phyloP scores from a whole-genome alignment of 345 rosid genomes.

The Lumnitzera littorea region DNA sequence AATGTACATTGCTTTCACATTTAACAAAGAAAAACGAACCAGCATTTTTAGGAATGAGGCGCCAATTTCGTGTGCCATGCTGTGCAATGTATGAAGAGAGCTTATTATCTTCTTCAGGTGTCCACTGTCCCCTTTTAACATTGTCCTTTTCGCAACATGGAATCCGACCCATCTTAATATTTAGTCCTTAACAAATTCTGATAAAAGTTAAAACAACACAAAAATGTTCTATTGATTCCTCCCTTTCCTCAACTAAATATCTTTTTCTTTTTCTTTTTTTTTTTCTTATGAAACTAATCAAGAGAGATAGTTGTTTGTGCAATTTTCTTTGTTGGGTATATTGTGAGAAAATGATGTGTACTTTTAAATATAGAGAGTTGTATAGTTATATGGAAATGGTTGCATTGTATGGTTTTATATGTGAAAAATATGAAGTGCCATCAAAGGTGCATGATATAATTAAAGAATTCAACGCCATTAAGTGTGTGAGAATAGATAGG shows the following conservation, averaged over 20 bases:
- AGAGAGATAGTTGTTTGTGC: background rate
- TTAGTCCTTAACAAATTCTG: background rate
- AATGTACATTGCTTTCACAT: no score
- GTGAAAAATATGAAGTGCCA: slow-evolving; percentile 17
- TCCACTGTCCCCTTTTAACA: slow-evolving; percentile 97
- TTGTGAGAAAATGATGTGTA: slow-evolving; percentile 7
- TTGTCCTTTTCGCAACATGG: slow-evolving; percentile 94
- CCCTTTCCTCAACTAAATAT: background rate
- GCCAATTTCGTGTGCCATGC: slow-evolving; percentile 94
- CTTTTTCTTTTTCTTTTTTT: background rate
- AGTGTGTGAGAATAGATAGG: slow-evolving; percentile 78
- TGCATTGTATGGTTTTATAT: slow-evolving; percentile 5
- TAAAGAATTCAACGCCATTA: slow-evolving; percentile 95
- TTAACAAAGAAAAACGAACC: slow-evolving; percentile 23
- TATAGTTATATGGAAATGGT: slow-evolving; percentile 15
- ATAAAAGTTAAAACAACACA: slow-evolving; percentile 6
- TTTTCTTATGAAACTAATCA: background rate
- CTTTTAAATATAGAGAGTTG: background rate
- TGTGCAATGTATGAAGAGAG: slow-evolving; percentile 84
- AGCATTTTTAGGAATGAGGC: slow-evolving; percentile 92
- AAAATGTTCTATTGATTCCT: background rate
- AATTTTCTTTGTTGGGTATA: slow-evolving; percentile 3
- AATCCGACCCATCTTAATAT: slow-evolving; percentile 63
- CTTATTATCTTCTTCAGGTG: slow-evolving; percentile 96
- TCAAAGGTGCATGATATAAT: slow-evolving; percentile 72